Evolutionary conservation across 2,329 filamentous ascomycete species (phyloP).

Genomic region (Chaetomium strumarium): DNA sequence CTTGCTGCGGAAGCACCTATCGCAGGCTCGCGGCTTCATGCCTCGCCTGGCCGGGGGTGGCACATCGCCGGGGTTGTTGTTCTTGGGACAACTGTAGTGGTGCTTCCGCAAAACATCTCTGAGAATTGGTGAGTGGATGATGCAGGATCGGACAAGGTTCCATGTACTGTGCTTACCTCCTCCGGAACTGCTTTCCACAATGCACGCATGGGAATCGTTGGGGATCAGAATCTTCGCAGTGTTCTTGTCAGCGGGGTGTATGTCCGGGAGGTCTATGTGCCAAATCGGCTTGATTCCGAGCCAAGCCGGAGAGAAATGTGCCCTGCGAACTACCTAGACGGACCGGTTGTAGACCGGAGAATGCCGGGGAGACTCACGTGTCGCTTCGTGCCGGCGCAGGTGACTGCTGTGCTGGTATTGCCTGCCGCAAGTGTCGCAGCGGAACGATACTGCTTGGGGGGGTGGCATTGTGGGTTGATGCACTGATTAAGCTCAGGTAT

Average conservation of each 20-base stretch:
- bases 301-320: not conserved
- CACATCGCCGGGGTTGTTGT: conserved; percentile 8
- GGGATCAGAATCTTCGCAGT: not conserved
- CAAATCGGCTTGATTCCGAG: not conserved
- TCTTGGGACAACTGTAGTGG: conserved; percentile 21
- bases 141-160: not conserved
- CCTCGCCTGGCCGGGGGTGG: conserved; percentile 25
- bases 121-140: not conserved
- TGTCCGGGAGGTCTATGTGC: not conserved
- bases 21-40: conserved; percentile 27
- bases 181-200: not conserved
- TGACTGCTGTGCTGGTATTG: conserved; percentile 10
- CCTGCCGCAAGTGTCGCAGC: conserved; percentile 1
- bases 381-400: conserved; percentile 8
- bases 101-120: conserved; percentile 27
- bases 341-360: too few relatives aligned
- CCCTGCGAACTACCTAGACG: too few relatives aligned
- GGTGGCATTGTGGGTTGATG: not conserved
- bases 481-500: not conserved
- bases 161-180: not conserved
- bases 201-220: conserved; percentile 3
- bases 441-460: not conserved
- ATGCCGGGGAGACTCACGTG: conserved; percentile 7
- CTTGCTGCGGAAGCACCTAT: conserved; percentile 28
- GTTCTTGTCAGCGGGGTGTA: not conserved